A percentile compares a stretch with the other conserved stretches of the same genome.
phyloP scores from a whole-genome alignment of 768 basidiomycete genomes.

The Russula abietina region DNA sequence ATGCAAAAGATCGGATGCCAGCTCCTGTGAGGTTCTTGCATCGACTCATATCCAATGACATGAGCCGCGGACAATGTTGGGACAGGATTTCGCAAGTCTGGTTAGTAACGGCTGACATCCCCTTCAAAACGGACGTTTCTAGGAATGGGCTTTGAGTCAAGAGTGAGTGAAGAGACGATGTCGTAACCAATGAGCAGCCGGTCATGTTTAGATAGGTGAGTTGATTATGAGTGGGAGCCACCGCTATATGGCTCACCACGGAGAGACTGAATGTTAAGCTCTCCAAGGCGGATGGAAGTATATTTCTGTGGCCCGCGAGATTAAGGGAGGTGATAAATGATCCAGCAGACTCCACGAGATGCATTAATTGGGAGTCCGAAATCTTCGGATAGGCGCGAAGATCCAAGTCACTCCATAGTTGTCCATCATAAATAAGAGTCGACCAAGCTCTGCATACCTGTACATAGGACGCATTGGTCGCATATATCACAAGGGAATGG shows the following conservation, averaged over 20 bases:
- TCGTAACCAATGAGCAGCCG: conserved; percentile 63
- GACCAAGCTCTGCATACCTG: conserved; percentile 80
- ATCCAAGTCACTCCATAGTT: conserved; percentile 71
- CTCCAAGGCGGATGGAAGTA: conserved; percentile 45
- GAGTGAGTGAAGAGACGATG: conserved; percentile 62
- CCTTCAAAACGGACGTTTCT: conserved; percentile 56
- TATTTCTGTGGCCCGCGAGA: conserved; percentile 52
- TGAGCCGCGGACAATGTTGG: conserved; percentile 49
- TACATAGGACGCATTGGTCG: conserved; percentile 16
- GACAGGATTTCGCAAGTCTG: conserved; percentile 66
- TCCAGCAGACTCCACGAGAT: conserved; percentile 51
- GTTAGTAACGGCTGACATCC: conserved; percentile 63
- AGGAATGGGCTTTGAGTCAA: conserved; percentile 59
- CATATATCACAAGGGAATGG: background rate
- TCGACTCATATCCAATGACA: conserved; percentile 60
- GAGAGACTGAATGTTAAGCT: conserved; percentile 52
- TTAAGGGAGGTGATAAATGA: conserved; percentile 60
- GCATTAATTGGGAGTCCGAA: conserved; percentile 44
- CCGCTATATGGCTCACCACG: conserved; percentile 34
- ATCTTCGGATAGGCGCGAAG: conserved; percentile 57
- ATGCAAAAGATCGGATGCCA: conserved; percentile 49
- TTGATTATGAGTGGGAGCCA: conserved; percentile 49
- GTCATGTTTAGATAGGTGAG: conserved; percentile 65
- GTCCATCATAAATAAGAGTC: conserved; percentile 72
- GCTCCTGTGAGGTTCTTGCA: conserved; percentile 63